Evolutionary conservation across 352 stramenopile genomes (phyloP), one percentile per base, ranked within the genome.

Genomic region (Globisporangium radiosum): DNA sequence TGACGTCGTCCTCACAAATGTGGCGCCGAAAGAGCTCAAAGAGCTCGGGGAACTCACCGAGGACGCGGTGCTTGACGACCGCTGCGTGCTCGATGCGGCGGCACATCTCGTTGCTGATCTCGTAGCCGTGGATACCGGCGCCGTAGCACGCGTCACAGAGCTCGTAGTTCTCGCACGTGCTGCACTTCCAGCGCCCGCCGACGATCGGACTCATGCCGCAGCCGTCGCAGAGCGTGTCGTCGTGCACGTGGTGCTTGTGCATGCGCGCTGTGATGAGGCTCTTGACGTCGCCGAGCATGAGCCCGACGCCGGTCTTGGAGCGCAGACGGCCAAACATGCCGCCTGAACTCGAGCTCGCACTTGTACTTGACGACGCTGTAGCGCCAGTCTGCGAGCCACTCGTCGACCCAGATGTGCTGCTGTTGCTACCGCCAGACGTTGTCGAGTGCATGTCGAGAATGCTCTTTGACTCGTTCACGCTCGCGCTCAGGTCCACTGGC

Each of bases 161-260:
- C 39, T 90, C 73, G 48, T 76, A 86, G 62, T 74, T 83, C 50
- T 78, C 78, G 54, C 84, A 94, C 37, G 68, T 78, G 51, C 76
- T 88, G 61, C 84, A 93, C 44, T 81, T 87, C 75, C 79, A 93
- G 62, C 81, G 86, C 47, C 74, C 70, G 17, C 81, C 84, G 15
- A 90, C 65, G 63, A 94, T 94, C 14, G 84, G 84, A 42, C 73
- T 84, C 68, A 85, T 75, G 38, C 84, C 84, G 50, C 84, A 94
- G 36, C 84, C 81, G 57, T 90, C 78, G 54, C 84, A 94, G 47
- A 94, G 63, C 51, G 84, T 81, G 59, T 94, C 76, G 60, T 88
- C 77, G 65, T 94, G 77, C 19, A 94, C 73, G 45, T 86, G 69
- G 47, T 87, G 73, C 63, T 86, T 82, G 58, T 88, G 65, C 43